phyloP scores from a whole-genome alignment of 1,139 yeast species.

The Candida dubliniensis region DNA sequence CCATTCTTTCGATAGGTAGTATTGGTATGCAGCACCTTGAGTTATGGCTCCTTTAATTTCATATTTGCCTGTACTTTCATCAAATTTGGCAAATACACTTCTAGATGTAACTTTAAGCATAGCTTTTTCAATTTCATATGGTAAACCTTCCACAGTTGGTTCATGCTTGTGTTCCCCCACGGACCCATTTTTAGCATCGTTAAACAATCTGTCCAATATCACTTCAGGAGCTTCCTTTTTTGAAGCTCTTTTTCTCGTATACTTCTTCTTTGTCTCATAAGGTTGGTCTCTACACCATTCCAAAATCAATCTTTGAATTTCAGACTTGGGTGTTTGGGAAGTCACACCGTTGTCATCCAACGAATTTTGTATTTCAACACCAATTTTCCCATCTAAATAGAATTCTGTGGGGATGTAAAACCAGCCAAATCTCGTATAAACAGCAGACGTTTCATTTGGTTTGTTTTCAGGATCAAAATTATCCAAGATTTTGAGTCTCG shows the following conservation, averaged over 20 bases:
- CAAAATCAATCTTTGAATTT: constrained; percentile 5
- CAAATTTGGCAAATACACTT: not conserved
- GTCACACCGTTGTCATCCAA: not conserved
- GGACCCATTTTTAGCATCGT: too few species aligned
- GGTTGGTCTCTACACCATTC: constrained; percentile 5
- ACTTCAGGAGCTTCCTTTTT: not conserved
- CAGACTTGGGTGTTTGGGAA: constrained; percentile 5
- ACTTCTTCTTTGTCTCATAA: not conserved
- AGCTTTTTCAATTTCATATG: not conserved
- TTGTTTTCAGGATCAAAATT: constrained; percentile 5
- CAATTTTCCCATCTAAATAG: constrained; percentile 16
- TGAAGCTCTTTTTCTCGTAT: not conserved
- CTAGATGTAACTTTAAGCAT: not conserved
- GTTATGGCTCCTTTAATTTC: not conserved
- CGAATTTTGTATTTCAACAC: constrained; percentile 8
- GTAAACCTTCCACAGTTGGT: not conserved
- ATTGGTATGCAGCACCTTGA: not conserved
- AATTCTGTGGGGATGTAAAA: constrained; percentile 24
- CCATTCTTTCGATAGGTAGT: not conserved
- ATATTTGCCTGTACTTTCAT: constrained; percentile 4
- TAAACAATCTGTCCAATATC: too few species aligned
- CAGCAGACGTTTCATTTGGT: constrained; percentile 21
- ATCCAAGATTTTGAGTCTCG: not conserved
- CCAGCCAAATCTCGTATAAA: constrained; percentile 36
- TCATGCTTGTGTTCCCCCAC: too few species aligned